Evolutionary conservation across 306 rosid species (phyloP).

Genomic region (Dicorynia guianensis): DNA sequence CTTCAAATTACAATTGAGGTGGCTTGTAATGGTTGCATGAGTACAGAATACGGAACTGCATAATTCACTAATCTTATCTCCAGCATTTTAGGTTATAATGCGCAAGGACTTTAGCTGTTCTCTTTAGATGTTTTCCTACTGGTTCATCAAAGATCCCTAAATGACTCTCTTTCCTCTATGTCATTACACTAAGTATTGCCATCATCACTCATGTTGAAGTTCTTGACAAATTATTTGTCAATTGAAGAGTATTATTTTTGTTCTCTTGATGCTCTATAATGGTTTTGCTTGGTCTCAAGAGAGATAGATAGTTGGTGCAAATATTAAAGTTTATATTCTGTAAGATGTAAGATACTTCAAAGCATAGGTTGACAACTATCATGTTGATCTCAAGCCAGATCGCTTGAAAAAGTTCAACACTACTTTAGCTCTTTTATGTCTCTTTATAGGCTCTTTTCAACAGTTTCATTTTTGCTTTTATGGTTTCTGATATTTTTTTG

Average conservation of each 20-base stretch:
- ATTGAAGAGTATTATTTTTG: background rate
- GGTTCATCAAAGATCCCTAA: no score
- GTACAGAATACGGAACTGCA: no score
- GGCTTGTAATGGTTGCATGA: background rate
- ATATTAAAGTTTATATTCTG: slow-evolving; percentile 24
- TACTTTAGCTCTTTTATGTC: slow-evolving; percentile 5
- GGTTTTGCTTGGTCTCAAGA: background rate
- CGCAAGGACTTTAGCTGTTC: background rate
- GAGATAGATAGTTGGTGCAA: slow-evolving; percentile 28
- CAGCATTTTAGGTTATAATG: background rate
- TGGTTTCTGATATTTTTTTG: slow-evolving; percentile 23
- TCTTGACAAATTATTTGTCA: background rate
- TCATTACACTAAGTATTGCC: no score
- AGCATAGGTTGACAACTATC: background rate
- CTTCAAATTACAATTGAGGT: background rate
- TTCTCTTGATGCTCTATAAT: background rate
- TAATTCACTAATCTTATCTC: background rate
- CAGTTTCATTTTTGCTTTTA: slow-evolving; percentile 18
- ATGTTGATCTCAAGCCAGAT: slow-evolving; percentile 24
- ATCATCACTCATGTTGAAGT: background rate
- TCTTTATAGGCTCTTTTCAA: slow-evolving; percentile 31
- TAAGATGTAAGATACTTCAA: slow-evolving; percentile 1
- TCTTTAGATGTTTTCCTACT: background rate
- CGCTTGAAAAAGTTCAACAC: slow-evolving; percentile 20
- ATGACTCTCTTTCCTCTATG: no score